A percentile compares a stretch with the other conserved stretches of the same genome.
These are phyloP conservation scores for Entoloma clypeatum DNA, from an alignment of 1,284 basidiomycete species.

Conservation along the genomic window DNA sequence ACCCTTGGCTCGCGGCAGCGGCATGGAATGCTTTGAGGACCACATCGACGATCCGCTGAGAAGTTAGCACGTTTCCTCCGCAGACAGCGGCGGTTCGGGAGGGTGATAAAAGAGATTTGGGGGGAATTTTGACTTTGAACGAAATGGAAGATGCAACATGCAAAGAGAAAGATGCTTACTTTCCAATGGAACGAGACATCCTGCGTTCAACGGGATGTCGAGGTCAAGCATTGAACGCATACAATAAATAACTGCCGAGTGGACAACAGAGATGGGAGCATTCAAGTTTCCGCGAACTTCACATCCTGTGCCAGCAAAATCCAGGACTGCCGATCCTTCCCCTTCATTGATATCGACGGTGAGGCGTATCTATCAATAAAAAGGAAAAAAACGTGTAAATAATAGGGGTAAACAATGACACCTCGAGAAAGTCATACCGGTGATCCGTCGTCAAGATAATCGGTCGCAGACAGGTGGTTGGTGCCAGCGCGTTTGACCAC, in stretches of 20 bases:
- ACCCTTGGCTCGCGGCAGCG: constrained; percentile 91
- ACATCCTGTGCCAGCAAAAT: constrained; percentile 88
- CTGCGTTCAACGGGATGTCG: constrained; percentile 93
- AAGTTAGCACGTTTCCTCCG: constrained; percentile 90
- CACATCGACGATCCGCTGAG: constrained; percentile 93
- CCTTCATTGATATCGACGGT: constrained; percentile 76
- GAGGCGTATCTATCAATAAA: constrained; percentile 72
- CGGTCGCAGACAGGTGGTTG: constrained; percentile 66
- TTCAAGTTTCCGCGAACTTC: constrained; percentile 92
- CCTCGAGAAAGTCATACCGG: constrained; percentile 45
- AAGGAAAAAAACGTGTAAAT: constrained; percentile 7
- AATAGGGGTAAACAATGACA: constrained; percentile 6
- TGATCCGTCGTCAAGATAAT: constrained; percentile 87
- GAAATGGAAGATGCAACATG: not conserved
- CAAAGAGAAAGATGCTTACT: constrained; percentile 38
- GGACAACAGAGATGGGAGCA: constrained; percentile 83
- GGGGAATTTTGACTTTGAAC: constrained; percentile 72
- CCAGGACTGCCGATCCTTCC: constrained; percentile 80
- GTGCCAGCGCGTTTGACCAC: constrained; percentile 69
- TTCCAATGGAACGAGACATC: constrained; percentile 79
- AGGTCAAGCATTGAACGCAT: constrained; percentile 89
- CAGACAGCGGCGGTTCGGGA: constrained; percentile 88
- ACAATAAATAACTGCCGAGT: constrained; percentile 94
- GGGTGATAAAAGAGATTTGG: constrained; percentile 77
- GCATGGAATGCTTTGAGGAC: constrained; percentile 93